A percentile compares a stretch with the other conserved stretches of the same genome.
Conservation (phyloP, 2,329 filamentous ascomycete species). For the Aspergillus amoenus region DNA sequence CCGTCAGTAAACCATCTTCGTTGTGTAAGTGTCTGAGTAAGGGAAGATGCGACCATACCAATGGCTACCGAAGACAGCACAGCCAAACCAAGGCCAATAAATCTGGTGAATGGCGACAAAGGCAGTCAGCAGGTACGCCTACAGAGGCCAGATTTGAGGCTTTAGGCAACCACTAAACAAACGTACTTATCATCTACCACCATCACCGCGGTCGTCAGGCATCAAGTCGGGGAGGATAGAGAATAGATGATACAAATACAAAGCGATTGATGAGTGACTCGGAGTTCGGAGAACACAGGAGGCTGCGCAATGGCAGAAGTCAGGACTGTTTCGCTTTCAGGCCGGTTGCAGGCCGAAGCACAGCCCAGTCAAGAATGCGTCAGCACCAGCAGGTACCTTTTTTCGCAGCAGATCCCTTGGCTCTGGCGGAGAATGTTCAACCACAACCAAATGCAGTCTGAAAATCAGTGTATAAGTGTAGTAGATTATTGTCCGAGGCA, state of each 20-base stretch:
- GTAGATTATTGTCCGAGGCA: no score
- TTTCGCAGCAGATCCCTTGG: not conserved
- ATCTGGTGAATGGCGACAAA: slow-evolving; percentile 30
- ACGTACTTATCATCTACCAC: not conserved
- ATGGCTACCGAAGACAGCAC: slow-evolving; percentile 49
- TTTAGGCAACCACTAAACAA: not conserved
- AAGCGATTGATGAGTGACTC: not conserved
- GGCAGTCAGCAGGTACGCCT: not conserved
- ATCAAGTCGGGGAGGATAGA: not conserved
- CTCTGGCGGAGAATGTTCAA: not conserved
- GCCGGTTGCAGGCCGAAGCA: not conserved
- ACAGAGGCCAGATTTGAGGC: not conserved
- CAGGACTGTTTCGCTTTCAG: not conserved
- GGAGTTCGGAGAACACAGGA: not conserved
- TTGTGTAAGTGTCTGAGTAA: not conserved
- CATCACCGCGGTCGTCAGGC: not conserved
- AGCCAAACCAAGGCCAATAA: slow-evolving; percentile 47
- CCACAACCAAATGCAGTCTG: no score
- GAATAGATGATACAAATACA: not conserved
- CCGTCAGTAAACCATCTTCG: slow-evolving; percentile 10
- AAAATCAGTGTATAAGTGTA: no score
- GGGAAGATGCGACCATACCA: slow-evolving; percentile 28
- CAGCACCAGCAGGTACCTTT: not conserved
- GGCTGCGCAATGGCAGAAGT: not conserved
- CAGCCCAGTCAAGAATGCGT: not conserved